Percentiles rank a stretch among this genome's conserved stretches.
phyloP scores from a whole-genome alignment of 345 rosid genomes.

The Euphorbia pulcherrima region DNA sequence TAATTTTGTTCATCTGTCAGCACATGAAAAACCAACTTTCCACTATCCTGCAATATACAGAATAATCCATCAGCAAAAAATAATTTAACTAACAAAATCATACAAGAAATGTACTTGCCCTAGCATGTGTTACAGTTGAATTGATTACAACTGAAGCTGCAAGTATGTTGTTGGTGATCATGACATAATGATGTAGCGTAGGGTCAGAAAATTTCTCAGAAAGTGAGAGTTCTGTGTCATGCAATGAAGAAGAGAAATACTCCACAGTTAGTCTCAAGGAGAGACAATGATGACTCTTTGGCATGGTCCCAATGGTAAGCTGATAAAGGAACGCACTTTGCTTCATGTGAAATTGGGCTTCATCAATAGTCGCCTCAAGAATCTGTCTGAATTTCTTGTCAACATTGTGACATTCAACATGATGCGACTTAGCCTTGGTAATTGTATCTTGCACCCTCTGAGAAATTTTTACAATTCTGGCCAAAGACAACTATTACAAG shows the following conservation, averaged over 20 bases:
- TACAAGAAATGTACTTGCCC: slow-evolving; percentile 35
- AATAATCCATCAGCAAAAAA: slow-evolving; percentile 25
- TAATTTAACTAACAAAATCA: slow-evolving; percentile 14
- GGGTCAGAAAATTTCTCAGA: slow-evolving; percentile 48
- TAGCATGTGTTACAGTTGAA: slow-evolving; percentile 28
- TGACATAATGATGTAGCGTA: slow-evolving; percentile 23
- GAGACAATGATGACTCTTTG: slow-evolving; percentile 33
- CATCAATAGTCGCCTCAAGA: slow-evolving; percentile 81
- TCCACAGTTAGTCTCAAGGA: slow-evolving; percentile 32
- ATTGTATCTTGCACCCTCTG: slow-evolving; percentile 64
- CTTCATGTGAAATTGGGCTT: slow-evolving; percentile 82
- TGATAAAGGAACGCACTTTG: slow-evolving; percentile 65
- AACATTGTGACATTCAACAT: slow-evolving; percentile 78
- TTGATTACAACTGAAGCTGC: slow-evolving; percentile 35
- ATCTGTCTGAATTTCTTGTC: slow-evolving; percentile 94
- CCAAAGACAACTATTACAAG: slow-evolving; percentile 19
- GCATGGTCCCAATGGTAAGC: slow-evolving; percentile 33
- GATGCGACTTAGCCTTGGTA: slow-evolving; percentile 59
- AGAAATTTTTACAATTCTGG: slow-evolving; percentile 66
- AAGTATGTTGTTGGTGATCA: slow-evolving; percentile 27
- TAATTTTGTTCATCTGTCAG: slow-evolving; percentile 33
- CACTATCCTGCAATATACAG: slow-evolving; percentile 66
- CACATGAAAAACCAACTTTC: slow-evolving; percentile 39
- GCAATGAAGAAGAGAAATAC: slow-evolving; percentile 29
- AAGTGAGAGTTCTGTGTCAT: slow-evolving; percentile 37